Conservation (phyloP, 495 filamentous ascomycete species). For the Parathielavia hyrcaniae region DNA sequence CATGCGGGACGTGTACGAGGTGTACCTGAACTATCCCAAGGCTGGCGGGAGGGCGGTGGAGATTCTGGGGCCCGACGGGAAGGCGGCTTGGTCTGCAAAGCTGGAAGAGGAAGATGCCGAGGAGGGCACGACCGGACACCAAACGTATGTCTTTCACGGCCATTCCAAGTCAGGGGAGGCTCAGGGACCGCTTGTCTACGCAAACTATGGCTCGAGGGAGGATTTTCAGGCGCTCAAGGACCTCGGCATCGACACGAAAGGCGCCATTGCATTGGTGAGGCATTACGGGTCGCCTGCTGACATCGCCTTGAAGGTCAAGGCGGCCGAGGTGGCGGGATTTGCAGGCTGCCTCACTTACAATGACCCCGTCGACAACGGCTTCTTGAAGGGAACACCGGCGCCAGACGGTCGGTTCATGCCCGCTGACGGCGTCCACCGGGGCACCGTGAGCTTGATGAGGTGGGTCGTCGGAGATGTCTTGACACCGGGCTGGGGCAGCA, state of each 20-base stretch:
- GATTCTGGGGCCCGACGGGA: slow-evolving; percentile 61
- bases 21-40: slow-evolving; percentile 89
- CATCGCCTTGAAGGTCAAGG: slow-evolving; percentile 76
- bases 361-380: slow-evolving; percentile 77
- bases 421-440: slow-evolving; percentile 72
- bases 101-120: slow-evolving; percentile 68
- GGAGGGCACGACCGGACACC: slow-evolving; percentile 47
- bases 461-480: slow-evolving; percentile 84
- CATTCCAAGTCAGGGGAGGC: slow-evolving; percentile 84
- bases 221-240: slow-evolving; percentile 72
- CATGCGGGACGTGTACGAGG: slow-evolving; percentile 66
- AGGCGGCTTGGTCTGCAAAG: slow-evolving; percentile 69
- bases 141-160: slow-evolving; percentile 76
- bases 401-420: slow-evolving; percentile 75
- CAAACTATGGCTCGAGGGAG: slow-evolving; percentile 78
- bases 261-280: slow-evolving; percentile 76
- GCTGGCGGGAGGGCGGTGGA: slow-evolving; percentile 69
- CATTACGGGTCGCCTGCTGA: slow-evolving; percentile 70
- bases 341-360: slow-evolving; percentile 87
- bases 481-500: slow-evolving; percentile 79
- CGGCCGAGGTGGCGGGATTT: slow-evolving; percentile 77
- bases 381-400: slow-evolving; percentile 58
- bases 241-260: slow-evolving; percentile 63
- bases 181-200: slow-evolving; percentile 88
- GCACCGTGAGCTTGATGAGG: slow-evolving; percentile 73